phyloP scores from a whole-genome alignment of 2,329 filamentous ascomycete species.

The Penicillium polonicum region DNA sequence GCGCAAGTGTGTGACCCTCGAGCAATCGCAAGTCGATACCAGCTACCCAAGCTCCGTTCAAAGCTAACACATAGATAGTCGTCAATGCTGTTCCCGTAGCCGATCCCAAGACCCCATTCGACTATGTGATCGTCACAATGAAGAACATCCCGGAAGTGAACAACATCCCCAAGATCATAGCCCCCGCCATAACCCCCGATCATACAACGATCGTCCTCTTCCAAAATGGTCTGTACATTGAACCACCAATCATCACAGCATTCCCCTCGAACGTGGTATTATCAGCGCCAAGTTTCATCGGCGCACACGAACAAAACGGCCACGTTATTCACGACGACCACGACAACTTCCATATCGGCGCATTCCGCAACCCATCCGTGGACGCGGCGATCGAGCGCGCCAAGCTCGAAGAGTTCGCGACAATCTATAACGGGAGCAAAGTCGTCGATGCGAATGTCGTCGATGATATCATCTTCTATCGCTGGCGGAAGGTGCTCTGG shows the following conservation, averaged over 20 bases:
- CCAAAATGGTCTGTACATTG: constrained; percentile 65
- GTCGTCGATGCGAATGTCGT: constrained; percentile 43
- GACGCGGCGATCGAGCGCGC: neutral
- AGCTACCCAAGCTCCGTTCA: neutral
- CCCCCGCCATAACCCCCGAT: constrained; percentile 52
- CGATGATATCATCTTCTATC: constrained; percentile 27
- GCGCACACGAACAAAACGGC: constrained; percentile 52
- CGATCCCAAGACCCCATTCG: constrained; percentile 37
- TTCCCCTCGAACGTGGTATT: constrained; percentile 56
- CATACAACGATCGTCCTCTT: constrained; percentile 57
- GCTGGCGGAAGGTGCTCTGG: constrained; percentile 48
- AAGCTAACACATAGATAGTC: constrained; percentile 37
- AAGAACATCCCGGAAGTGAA: constrained; percentile 59
- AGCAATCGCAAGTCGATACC: neutral
- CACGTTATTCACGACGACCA: constrained; percentile 54
- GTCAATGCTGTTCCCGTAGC: constrained; percentile 49
- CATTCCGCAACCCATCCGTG: constrained; percentile 43
- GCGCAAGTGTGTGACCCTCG: constrained; percentile 26
- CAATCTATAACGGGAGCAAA: constrained; percentile 51
- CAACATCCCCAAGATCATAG: constrained; percentile 18
- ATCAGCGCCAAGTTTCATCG: constrained; percentile 55
- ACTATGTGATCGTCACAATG: constrained; percentile 60
- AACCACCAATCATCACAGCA: constrained; percentile 50
- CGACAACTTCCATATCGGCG: constrained; percentile 53
- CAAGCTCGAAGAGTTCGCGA: constrained; percentile 43